Conservation (phyloP, 1,284 basidiomycete genomes). For the Apiotrichum montevideense region DNA sequence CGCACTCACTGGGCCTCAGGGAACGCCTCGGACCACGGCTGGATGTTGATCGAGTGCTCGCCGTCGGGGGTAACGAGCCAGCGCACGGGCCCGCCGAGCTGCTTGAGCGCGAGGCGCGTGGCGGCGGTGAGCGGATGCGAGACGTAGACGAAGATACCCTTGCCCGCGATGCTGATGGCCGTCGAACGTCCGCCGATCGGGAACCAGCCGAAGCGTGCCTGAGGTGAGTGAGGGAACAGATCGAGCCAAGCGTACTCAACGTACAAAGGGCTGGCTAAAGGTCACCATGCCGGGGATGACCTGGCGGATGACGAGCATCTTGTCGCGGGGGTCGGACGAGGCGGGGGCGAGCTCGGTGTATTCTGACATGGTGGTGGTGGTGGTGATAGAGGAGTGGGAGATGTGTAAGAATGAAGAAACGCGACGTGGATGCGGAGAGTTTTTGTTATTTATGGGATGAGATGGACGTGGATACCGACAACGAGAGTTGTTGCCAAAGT, state of each 20-base stretch:
- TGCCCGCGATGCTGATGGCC: slow-evolving; percentile 62
- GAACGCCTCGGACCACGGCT: slow-evolving; percentile 54
- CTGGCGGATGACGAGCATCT: slow-evolving; percentile 40
- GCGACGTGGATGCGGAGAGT: too few species aligned
- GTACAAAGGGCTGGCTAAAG: slow-evolving; percentile 45
- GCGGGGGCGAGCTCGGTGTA: slow-evolving; percentile 10
- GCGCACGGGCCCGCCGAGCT: slow-evolving; percentile 68
- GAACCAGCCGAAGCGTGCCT: slow-evolving; percentile 58
- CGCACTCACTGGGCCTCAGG: slow-evolving; percentile 59
- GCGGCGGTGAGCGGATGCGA: slow-evolving; percentile 70
- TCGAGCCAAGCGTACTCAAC: slow-evolving; percentile 8
- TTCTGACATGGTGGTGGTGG: slow-evolving; percentile 9
- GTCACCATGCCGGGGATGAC: slow-evolving; percentile 42
- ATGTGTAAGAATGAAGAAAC: too few species aligned
- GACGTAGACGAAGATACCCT: slow-evolving; percentile 76
- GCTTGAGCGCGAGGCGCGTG: slow-evolving; percentile 64
- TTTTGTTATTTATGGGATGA: too few species aligned
- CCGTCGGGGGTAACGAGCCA: slow-evolving; percentile 51
- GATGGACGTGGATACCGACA: too few species aligned
- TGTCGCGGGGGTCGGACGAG: slow-evolving; percentile 30
- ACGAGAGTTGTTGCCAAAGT: too few species aligned
- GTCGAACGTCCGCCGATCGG: slow-evolving; percentile 77
- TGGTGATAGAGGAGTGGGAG: too few species aligned
- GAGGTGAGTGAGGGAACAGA: neutral
- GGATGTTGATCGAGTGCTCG: slow-evolving; percentile 50